Evolutionary conservation across 1,284 basidiomycete genomes (phyloP).

Genomic region (Sanghuangporus sanghuang): DNA sequence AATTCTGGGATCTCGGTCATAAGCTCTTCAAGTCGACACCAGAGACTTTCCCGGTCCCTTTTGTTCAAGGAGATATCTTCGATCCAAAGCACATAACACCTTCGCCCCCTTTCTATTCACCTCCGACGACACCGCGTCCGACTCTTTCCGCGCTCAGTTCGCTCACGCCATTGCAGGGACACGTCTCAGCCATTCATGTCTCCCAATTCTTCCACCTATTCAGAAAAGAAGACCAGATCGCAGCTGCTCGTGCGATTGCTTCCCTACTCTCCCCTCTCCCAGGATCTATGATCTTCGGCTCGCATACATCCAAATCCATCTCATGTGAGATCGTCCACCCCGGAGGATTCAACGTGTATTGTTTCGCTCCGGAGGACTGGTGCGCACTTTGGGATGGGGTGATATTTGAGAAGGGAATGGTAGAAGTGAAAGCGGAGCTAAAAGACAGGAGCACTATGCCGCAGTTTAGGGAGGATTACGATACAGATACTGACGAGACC

Average conservation of each 20-base stretch:
- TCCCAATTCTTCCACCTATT: conserved; percentile 51
- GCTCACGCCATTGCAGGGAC: conserved; percentile 40
- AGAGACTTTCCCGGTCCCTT: conserved; percentile 21
- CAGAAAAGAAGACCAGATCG: conserved; percentile 35
- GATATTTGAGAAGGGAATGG: conserved; percentile 15
- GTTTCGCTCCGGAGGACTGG: conserved; percentile 17
- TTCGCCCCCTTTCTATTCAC: conserved; percentile 24
- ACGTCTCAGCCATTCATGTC: conserved; percentile 42
- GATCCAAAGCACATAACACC: conserved; percentile 28
- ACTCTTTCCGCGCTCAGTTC: conserved; percentile 29
- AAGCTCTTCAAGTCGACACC: conserved; percentile 21
- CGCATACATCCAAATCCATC: conserved; percentile 24
- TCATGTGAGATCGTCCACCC: conserved; percentile 22
- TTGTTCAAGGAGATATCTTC: conserved; percentile 22
- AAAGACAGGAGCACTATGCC: not conserved
- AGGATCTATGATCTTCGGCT: conserved; percentile 35
- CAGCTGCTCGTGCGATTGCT: conserved; percentile 36
- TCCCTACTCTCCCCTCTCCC: conserved; percentile 34
- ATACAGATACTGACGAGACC: not conserved
- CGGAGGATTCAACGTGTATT: conserved; percentile 1
- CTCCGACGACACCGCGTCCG: conserved; percentile 25
- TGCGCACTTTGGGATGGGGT: conserved; percentile 16
- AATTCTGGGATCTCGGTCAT: conserved; percentile 24
- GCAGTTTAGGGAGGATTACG: not conserved
- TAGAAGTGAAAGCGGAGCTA: conserved; percentile 13